Conservation (phyloP, 352 stramenopile species). For the Pythium aquatile region DNA sequence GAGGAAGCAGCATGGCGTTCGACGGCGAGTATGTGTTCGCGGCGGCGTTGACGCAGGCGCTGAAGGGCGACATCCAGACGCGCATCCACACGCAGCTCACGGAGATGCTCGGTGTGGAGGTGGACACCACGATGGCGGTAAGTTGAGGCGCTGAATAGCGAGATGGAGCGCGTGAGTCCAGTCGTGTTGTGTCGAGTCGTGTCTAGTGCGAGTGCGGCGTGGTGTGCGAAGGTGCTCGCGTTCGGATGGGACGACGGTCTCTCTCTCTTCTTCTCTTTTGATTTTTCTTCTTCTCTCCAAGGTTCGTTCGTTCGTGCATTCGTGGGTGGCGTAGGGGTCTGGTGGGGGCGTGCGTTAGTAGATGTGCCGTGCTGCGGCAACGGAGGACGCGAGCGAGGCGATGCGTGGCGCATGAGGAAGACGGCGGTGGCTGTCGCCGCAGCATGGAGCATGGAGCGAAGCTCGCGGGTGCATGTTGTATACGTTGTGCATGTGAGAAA, state of each 20-base stretch:
- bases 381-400: neutral
- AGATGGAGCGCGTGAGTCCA: neutral
- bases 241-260: constrained; percentile 7
- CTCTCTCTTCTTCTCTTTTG: constrained; percentile 15
- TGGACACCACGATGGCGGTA: constrained; percentile 88
- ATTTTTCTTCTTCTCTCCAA: constrained; percentile 20
- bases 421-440: constrained; percentile 7
- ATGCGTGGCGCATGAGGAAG: neutral
- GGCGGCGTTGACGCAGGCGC: constrained; percentile 47
- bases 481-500: constrained; percentile 33
- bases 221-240: neutral
- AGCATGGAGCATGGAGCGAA: constrained; percentile 8
- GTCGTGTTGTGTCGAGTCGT: neutral
- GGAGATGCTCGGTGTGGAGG: constrained; percentile 80
- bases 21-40: constrained; percentile 62
- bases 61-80: constrained; percentile 56
- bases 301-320: constrained; percentile 14
- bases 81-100: constrained; percentile 55
- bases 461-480: constrained; percentile 4
- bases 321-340: constrained; percentile 1
- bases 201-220: neutral
- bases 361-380: constrained; percentile 10
- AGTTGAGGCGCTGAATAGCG: constrained; percentile 21
- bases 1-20: constrained; percentile 20
- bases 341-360: neutral